Base-by-base conservation (phyloP, 2,329 filamentous ascomycete species). In the Bisporella sp. region DNA sequence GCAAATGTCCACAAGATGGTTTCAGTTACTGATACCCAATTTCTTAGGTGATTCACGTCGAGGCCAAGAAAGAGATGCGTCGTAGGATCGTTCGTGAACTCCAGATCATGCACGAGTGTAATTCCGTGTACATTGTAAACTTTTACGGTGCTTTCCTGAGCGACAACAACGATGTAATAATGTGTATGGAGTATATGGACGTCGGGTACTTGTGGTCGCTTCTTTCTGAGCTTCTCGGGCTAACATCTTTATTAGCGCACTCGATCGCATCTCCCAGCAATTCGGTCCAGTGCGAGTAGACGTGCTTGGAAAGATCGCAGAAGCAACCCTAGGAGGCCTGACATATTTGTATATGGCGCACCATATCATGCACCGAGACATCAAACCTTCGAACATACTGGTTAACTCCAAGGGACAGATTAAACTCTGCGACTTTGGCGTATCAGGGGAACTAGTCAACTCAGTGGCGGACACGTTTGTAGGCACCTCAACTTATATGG, bases 141-240 rank as follows among this genome's bases (percentile, higher is more conserved):
- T 99, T 96, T 70, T 97, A 97, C 65, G 93, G 93, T 54, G 93
- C 93, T 37, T 99, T 97, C 66, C 80, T 97, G 64, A 97, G 96
- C 66, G 88, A 95, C 65, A 90, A 90, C 55, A 92, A 95, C 66
- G 93, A 99, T 72, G 95, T 99, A 52, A 95, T 97, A 61, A 92
- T 99, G 85, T 99, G 93, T 69, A 99, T 99, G 93, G 93, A 99
- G 69, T 97, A 99, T 68, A 96, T 96, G 89, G 93, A 99, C 70
- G 89, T 92, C 67, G 93, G 93, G 93, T 97, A 78, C 70, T 88
- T 37, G 73, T 44, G n/a, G 49, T 13, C 39, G 13, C 47, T 51
- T 21, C 42, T 46, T 52, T 42, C 46, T 40, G 29, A 9, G 8
- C 29, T 7, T 31, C 29, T 28, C 7, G 21, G 47, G 45, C 62